These are phyloP conservation scores for Boletellus emodensis DNA, from an alignment of 768 basidiomycete species.

Conservation along the genomic window DNA sequence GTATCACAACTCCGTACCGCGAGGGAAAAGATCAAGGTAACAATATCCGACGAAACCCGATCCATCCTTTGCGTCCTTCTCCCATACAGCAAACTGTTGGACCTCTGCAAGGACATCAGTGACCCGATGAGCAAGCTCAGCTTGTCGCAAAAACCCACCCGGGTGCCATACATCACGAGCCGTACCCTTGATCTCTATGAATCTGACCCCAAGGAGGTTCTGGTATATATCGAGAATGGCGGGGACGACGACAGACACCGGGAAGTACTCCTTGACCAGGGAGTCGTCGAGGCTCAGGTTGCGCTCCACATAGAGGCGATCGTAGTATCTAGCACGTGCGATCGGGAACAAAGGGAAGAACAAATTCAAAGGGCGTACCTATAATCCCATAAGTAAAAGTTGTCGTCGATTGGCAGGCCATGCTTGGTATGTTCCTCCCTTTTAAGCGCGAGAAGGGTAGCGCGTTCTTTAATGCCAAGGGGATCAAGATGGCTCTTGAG, in stretches of 20 bases:
- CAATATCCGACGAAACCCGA: conserved; percentile 79
- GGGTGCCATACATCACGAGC: conserved; percentile 74
- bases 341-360: not conserved
- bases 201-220: conserved; percentile 71
- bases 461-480: conserved; percentile 63
- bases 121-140: not conserved
- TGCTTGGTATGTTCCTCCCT: conserved; percentile 63
- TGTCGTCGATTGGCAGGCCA: conserved; percentile 59
- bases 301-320: conserved; percentile 52
- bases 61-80: conserved; percentile 65
- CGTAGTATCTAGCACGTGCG: conserved; percentile 26
- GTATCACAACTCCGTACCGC: conserved; percentile 42
- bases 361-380: conserved; percentile 36
- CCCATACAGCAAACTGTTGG: conserved; percentile 83
- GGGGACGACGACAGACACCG: conserved; percentile 78
- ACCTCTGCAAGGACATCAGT: conserved; percentile 48
- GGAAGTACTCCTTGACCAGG: conserved; percentile 86
- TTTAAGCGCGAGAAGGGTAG: conserved; percentile 68
- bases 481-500: conserved; percentile 71
- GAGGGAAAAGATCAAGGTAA: conserved; percentile 85
- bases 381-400: conserved; percentile 86
- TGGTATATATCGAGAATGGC: conserved; percentile 83
- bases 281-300: conserved; percentile 69
- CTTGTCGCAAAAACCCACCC: conserved; percentile 39
- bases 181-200: conserved; percentile 51